phyloP scores from a whole-genome alignment of 108 stramenopile genomes.

The Aurantiochytrium sp. region DNA sequence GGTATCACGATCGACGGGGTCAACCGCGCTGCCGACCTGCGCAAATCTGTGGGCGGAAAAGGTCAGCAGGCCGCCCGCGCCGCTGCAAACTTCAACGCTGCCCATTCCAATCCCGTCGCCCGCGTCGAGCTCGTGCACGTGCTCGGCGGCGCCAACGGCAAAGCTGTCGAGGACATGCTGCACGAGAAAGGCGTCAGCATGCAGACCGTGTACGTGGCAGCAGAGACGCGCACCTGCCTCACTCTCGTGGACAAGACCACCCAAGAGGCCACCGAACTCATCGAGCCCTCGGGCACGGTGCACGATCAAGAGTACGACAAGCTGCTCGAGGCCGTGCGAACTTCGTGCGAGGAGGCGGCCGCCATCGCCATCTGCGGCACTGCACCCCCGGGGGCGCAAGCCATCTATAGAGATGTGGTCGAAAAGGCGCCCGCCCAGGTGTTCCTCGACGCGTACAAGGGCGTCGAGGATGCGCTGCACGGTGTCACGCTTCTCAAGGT shows the following conservation, averaged over 20 bases:
- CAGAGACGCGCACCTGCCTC: conserved; percentile 8
- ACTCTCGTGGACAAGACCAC: background rate
- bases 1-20: background rate
- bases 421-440: background rate
- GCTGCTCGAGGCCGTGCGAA: background rate
- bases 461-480: background rate
- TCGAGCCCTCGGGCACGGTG: background rate
- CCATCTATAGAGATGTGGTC: background rate
- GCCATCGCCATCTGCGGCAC: conserved; percentile 11
- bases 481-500: background rate
- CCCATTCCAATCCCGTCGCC: background rate
- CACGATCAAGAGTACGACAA: background rate
- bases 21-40: conserved; percentile 1
- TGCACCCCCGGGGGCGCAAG: background rate
- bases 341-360: background rate
- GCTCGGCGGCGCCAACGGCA: background rate
- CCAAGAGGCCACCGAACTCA: background rate
- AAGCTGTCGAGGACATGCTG: background rate
- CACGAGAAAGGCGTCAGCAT: background rate
- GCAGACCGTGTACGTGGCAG: background rate
- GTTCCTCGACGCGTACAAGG: background rate
- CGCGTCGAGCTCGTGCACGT: background rate
- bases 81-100: background rate
- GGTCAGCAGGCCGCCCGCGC: conserved; percentile 21
- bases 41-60: background rate